Base-by-base conservation (phyloP, 2,329 filamentous ascomycete species). In the Zymoseptoria crescenta region DNA sequence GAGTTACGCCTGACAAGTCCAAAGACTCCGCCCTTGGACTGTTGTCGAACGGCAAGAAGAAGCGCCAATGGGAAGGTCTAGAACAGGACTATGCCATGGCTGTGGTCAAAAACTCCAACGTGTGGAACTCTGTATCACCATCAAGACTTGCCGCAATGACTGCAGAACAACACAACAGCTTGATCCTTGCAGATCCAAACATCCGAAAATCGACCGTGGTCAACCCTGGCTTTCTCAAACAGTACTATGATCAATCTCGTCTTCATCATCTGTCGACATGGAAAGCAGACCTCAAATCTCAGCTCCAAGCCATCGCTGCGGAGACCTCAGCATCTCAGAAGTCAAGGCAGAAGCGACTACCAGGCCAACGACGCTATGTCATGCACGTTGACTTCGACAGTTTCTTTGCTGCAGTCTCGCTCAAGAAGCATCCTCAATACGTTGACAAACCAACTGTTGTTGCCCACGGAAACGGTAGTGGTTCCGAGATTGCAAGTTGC, bases 361-460 rank as follows among this genome's bases (percentile, higher is more conserved):
- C 82, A 10, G 88, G 87, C 0, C 76, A 85, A 2, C 81, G 92
- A 61, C 79, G 88, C 55, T 99, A 97, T 68, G 82, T 99, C 56
- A 83, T 99, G 70, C 94, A 99, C 68, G 91, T 99, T 29, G 94
- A 99, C 71, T 99, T 99, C 72, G 95, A 99, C 75, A 94, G 91
- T 73, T 99, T 99, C 76, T 99, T 99, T 74, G 96, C 92, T 60
- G 90, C 95, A 0, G 90, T 99, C 0, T 96, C 94, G 0, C 74
- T 88, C 19, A 91, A 91, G 67, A 88, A 85, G 56, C 91, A 93
- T 0, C 54, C 54, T 13, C 85, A 95, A 20, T 87, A 84, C 61
- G 77, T 80, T 48, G 86, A 89, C 55, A 93, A 91, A 69, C 94
- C 95, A 0, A 85, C 88, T 1, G 94, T 89, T 0, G 89, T 99